A percentile compares a stretch with the other conserved stretches of the same genome.
Conservation (phyloP, 75 land plant species). For the Cryptomeria japonica region DNA sequence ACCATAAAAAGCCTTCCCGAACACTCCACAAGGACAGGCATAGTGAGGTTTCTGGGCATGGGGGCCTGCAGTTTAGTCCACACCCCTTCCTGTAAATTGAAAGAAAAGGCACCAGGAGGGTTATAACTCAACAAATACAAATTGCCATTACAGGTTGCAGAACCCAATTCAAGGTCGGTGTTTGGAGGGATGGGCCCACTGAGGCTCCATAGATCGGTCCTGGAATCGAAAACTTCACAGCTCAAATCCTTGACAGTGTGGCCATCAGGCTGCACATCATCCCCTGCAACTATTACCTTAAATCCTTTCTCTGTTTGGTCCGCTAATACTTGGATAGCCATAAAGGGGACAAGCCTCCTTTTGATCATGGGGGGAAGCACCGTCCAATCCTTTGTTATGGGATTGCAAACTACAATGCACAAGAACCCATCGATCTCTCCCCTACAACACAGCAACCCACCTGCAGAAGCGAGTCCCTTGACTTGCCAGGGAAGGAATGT, state of each 20-base stretch:
- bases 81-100: slow-evolving; percentile 28
- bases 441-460: slow-evolving; percentile 40
- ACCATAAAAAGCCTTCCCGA: slow-evolving; percentile 33
- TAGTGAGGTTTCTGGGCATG: slow-evolving; percentile 29
- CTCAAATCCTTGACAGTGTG: slow-evolving; percentile 21
- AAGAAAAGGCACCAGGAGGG: slow-evolving; percentile 31
- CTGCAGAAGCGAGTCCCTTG: slow-evolving; percentile 33
- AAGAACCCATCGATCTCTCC: slow-evolving; percentile 25
- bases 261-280: slow-evolving; percentile 10
- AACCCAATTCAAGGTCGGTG: slow-evolving; percentile 26
- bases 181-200: slow-evolving; percentile 26
- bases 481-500: slow-evolving; percentile 36
- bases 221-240: slow-evolving; percentile 35
- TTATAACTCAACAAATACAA: slow-evolving; percentile 21
- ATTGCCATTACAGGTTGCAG: slow-evolving; percentile 32
- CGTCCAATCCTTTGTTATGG: slow-evolving; percentile 31
- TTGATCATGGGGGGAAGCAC: slow-evolving; percentile 38
- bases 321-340: slow-evolving; percentile 22
- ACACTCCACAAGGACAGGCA: slow-evolving; percentile 32
- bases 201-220: slow-evolving; percentile 19
- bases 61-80: slow-evolving; percentile 35
- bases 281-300: slow-evolving; percentile 38
- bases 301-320: not conserved
- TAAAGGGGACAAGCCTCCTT: slow-evolving; percentile 28
- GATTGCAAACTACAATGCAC: slow-evolving; percentile 26